Percentiles rank a stretch among this genome's conserved stretches.
These are phyloP conservation scores for Suhomyces choctaworum DNA, from an alignment of 1,139 yeast species.

Conservation along the genomic window DNA sequence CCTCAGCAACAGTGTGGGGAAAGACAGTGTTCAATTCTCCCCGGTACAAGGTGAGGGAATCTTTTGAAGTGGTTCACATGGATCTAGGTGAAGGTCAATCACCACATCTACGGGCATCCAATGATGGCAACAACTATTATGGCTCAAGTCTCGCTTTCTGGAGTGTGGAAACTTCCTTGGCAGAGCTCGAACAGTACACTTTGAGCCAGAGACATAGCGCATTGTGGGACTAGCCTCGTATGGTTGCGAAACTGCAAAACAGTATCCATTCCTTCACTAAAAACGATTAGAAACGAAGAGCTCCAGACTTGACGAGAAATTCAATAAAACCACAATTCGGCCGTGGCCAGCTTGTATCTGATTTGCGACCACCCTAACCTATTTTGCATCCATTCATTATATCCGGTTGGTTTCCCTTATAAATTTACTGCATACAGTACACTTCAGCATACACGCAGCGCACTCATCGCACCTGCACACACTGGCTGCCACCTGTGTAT, in stretches of 20 bases:
- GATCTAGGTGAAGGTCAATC: neutral
- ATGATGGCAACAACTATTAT: constrained; percentile 5
- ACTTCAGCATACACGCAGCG: too few species aligned
- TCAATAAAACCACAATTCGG: too few species aligned
- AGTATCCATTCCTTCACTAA: too few species aligned
- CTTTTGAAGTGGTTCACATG: constrained; percentile 10
- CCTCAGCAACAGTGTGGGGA: constrained; percentile 22
- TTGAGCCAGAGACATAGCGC: constrained; percentile 21
- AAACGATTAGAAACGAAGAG: too few species aligned
- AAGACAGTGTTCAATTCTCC: constrained; percentile 27
- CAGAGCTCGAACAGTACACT: constrained; percentile 35
- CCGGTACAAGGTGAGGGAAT: constrained; percentile 22
- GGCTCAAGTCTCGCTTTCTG: constrained; percentile 22
- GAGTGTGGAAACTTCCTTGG: constrained; percentile 29
- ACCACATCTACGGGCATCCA: constrained; percentile 4
- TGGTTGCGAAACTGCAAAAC: neutral
- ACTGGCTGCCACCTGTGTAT: too few species aligned
- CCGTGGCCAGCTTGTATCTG: too few species aligned
- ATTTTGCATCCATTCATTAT: too few species aligned
- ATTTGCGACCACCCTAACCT: too few species aligned
- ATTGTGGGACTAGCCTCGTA: constrained; percentile 16
- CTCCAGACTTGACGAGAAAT: too few species aligned
- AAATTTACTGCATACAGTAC: too few species aligned
- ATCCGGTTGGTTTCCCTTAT: too few species aligned
- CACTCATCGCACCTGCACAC: too few species aligned